A percentile compares a stretch with the other conserved stretches of the same genome.
Conservation (phyloP, 1,284 basidiomycete species). For the Ceratobasidium papillatum region DNA sequence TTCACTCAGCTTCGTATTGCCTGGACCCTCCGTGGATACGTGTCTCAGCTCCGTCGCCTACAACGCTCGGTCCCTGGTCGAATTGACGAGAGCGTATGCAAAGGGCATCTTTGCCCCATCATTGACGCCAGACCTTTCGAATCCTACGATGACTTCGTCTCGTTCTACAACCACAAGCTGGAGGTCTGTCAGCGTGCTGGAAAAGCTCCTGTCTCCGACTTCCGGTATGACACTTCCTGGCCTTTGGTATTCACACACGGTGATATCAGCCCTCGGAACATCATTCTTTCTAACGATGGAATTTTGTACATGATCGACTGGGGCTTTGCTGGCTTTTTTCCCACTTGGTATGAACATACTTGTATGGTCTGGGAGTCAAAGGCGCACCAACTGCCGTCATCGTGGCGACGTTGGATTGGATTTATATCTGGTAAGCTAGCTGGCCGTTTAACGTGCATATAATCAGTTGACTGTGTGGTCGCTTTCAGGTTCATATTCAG, state of each 20-base stretch:
- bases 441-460: too few species aligned
- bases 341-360: too few species aligned
- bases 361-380: too few species aligned
- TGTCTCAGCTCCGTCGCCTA: not conserved
- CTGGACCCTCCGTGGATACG: not conserved
- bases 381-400: too few species aligned
- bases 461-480: too few species aligned
- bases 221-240: not conserved
- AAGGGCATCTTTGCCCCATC: not conserved
- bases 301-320: too few species aligned
- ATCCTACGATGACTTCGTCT: not conserved
- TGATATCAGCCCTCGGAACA: not conserved
- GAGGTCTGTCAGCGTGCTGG: not conserved
- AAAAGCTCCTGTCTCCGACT: not conserved
- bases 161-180: not conserved
- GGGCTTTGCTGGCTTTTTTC: too few species aligned
- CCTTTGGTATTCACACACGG: slow-evolving; percentile 1
- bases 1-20: not conserved
- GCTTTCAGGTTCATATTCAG: too few species aligned
- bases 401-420: too few species aligned
- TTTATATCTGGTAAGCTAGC: too few species aligned
- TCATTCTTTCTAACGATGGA: not conserved
- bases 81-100: not conserved
- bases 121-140: not conserved
- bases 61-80: not conserved